These are phyloP conservation scores for Nemania serpens DNA, from an alignment of 2,329 filamentous ascomycete genomes.

Conservation along the genomic window DNA sequence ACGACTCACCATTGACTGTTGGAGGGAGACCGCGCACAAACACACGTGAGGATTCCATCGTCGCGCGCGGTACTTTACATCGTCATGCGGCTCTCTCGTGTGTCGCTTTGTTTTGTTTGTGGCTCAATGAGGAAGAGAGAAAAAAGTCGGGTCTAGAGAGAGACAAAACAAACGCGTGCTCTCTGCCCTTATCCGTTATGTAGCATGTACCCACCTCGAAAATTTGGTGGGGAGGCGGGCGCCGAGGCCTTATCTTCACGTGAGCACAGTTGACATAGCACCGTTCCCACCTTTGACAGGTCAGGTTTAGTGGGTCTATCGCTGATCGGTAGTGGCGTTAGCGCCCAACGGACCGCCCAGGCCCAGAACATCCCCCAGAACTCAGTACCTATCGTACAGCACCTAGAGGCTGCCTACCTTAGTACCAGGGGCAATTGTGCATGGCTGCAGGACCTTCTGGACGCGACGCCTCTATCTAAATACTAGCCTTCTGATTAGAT, in stretches of 20 bases:
- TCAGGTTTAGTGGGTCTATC: too few species aligned
- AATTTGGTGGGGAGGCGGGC: constrained; percentile 15
- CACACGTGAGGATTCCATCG: constrained; percentile 64
- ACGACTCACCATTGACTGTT: constrained; percentile 68
- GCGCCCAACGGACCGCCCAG: not conserved
- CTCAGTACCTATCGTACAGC: not conserved
- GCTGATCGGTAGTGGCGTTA: not conserved
- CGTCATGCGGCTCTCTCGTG: not conserved
- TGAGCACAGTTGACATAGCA: constrained; percentile 2
- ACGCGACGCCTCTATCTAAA: not conserved
- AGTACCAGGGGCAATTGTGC: too few species aligned
- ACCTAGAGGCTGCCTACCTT: too few species aligned
- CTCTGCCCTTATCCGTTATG: not conserved
- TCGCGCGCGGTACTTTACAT: not conserved
- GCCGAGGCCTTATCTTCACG: constrained; percentile 28
- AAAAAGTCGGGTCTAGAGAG: constrained; percentile 2
- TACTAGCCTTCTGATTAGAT: not conserved
- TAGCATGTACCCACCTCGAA: not conserved
- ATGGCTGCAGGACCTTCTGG: too few species aligned
- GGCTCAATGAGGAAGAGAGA: constrained; percentile 8
- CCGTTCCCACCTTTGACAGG: not conserved
- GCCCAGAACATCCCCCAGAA: not conserved
- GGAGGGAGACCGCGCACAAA: constrained; percentile 87
- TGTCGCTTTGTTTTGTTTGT: constrained; percentile 6
- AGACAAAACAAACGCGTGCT: not conserved